Conservation (phyloP, 768 basidiomycete species). For the Mycena filopes region DNA sequence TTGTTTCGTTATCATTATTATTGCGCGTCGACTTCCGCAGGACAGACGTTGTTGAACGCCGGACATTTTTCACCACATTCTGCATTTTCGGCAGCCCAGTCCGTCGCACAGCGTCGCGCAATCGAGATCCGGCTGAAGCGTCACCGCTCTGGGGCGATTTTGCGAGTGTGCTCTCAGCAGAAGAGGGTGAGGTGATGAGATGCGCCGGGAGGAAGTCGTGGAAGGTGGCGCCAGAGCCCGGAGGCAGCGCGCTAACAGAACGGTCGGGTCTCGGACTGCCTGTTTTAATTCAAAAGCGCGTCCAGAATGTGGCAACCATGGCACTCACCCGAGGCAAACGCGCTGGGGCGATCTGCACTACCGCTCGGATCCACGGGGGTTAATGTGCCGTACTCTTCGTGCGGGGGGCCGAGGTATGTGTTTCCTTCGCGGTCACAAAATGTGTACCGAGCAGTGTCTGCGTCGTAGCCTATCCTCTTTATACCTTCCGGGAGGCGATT, state of each 20-base stretch:
- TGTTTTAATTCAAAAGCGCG: background rate
- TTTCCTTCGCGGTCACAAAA: slow-evolving; percentile 58
- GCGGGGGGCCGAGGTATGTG: slow-evolving; percentile 56
- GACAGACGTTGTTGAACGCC: slow-evolving; percentile 50
- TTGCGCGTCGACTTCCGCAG: slow-evolving; percentile 42
- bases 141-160: slow-evolving; percentile 17
- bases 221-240: slow-evolving; percentile 48
- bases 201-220: slow-evolving; percentile 58
- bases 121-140: slow-evolving; percentile 26
- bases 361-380: slow-evolving; percentile 45
- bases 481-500: slow-evolving; percentile 57
- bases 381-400: slow-evolving; percentile 56
- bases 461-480: slow-evolving; percentile 62
- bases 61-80: slow-evolving; percentile 47
- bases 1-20: slow-evolving; percentile 22
- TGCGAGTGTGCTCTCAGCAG: slow-evolving; percentile 34
- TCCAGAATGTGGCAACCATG: background rate
- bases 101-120: slow-evolving; percentile 45
- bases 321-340: slow-evolving; percentile 26
- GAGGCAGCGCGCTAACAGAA: slow-evolving; percentile 20
- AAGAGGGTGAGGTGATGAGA: slow-evolving; percentile 54
- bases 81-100: slow-evolving; percentile 53
- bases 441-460: slow-evolving; percentile 61
- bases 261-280: slow-evolving; percentile 5
- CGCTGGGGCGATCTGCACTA: slow-evolving; percentile 31